Evolutionary conservation across 2,329 filamentous ascomycete species (phyloP).

Genomic region (Colletotrichum siamense): DNA sequence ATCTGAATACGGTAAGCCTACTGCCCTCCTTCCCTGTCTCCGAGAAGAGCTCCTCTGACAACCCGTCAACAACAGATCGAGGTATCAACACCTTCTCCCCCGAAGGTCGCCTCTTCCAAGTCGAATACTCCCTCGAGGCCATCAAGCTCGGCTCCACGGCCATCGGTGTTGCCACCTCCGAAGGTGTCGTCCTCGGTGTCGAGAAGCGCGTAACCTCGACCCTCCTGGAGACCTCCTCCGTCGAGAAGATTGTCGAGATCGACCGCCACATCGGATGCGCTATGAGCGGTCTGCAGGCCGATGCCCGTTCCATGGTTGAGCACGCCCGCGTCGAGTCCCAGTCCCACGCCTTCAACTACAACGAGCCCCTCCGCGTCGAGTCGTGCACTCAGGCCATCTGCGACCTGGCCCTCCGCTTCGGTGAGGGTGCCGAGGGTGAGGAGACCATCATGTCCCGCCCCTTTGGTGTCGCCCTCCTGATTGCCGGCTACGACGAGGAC

Average conservation of each 20-base stretch:
- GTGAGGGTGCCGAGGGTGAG: constrained; percentile 95
- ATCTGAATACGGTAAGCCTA: constrained; percentile 93
- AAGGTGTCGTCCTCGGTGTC: constrained; percentile 94
- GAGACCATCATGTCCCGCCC: constrained; percentile 98
- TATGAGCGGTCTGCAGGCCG: constrained; percentile 97
- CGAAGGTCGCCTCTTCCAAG: constrained; percentile 99
- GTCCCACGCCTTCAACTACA: constrained; percentile 97
- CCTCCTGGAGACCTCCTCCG: constrained; percentile 94
- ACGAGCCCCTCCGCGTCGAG: constrained; percentile 92
- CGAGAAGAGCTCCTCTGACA: constrained; percentile 37
- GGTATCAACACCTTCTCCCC: constrained; percentile 86
- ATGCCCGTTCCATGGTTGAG: constrained; percentile 97
- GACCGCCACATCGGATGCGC: constrained; percentile 98
- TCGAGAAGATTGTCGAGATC: constrained; percentile 99
- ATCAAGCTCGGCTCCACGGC: constrained; percentile 99
- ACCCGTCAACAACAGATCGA: constrained; percentile 7
- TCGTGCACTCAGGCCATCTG: constrained; percentile 99
- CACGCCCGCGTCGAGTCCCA: constrained; percentile 98
- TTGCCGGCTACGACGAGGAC: constrained; percentile 97
- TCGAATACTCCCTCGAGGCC: constrained; percentile 99
- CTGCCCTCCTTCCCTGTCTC: constrained; percentile 25
- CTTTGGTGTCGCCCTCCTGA: constrained; percentile 94
- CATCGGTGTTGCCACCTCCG: constrained; percentile 94
- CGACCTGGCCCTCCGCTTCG: constrained; percentile 93
- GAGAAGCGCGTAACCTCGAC: constrained; percentile 99